A percentile compares a stretch with the other conserved stretches of the same genome.
phyloP scores from a whole-genome alignment of 108 stramenopile species.

The Nitzschia inconspicua region DNA sequence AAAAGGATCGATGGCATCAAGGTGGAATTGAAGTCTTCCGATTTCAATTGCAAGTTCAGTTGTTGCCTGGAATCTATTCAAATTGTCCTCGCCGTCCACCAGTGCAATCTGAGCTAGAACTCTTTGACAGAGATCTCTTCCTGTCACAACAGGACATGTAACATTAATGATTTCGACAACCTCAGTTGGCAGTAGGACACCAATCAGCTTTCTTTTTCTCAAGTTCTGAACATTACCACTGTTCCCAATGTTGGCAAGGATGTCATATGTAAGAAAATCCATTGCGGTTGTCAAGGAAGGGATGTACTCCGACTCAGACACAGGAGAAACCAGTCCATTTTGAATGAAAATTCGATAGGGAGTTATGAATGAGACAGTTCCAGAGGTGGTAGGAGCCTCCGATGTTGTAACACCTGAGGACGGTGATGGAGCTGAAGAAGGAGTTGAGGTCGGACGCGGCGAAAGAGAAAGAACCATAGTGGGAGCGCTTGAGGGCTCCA shows the following conservation, averaged over 20 bases:
- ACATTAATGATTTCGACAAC: background rate
- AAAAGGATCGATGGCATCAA: constrained; percentile 17
- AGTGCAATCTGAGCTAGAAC: constrained; percentile 19
- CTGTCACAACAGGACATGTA: background rate
- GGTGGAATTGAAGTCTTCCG: constrained; percentile 22
- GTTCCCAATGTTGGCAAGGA: background rate
- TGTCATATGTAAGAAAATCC: constrained; percentile 15
- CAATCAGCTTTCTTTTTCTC: background rate
- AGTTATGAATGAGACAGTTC: constrained; percentile 2
- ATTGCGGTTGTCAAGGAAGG: constrained; percentile 24
- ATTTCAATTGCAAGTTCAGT: constrained; percentile 12
- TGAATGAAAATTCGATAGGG: constrained; percentile 9
- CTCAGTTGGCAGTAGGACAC: constrained; percentile 10
- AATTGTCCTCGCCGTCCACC: constrained; percentile 8
- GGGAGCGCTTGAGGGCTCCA: too few species aligned
- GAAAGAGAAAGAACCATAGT: background rate
- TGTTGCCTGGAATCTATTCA: constrained; percentile 5
- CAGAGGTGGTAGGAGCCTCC: background rate
- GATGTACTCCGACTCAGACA: constrained; percentile 12
- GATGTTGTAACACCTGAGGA: background rate
- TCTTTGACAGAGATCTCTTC: constrained; percentile 12
- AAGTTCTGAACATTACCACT: background rate
- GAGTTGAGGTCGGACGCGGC: background rate
- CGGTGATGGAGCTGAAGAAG: constrained; percentile 1
- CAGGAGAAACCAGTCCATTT: constrained; percentile 15